A percentile compares a stretch with the other conserved stretches of the same genome.
Evolutionary conservation across 106 monocot species (phyloP).

Genomic region (Cymbidium sinense): DNA sequence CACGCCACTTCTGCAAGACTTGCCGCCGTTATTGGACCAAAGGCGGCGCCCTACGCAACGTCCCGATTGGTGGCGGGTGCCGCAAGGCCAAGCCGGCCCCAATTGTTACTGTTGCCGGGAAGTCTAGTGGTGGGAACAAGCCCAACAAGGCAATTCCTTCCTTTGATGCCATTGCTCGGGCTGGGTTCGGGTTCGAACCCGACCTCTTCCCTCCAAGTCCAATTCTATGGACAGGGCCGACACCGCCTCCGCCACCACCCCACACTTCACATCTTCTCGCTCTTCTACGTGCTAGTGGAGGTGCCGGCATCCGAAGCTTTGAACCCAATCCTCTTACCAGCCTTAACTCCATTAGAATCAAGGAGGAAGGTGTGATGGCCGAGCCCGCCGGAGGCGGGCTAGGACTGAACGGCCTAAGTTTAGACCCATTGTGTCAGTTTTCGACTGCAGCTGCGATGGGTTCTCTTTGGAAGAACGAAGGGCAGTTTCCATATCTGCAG

Average conservation of each 20-base stretch:
- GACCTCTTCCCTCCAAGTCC: neutral
- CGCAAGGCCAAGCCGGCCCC: conserved; percentile 27
- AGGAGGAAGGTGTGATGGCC: conserved; percentile 18
- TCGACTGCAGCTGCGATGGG: neutral
- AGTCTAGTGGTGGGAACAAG: conserved; percentile 3
- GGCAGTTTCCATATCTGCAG: neutral
- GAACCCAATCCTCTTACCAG: neutral
- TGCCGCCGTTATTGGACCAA: conserved; percentile 65
- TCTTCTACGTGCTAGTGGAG: conserved; percentile 16
- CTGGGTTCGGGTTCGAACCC: neutral
- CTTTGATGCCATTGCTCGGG: conserved; percentile 2
- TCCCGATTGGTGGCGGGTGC: conserved; percentile 52
- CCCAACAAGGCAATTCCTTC: neutral
- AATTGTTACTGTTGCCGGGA: neutral
- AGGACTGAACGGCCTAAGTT: no score
- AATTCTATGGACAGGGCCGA: conserved; percentile 1
- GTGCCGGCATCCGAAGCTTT: conserved; percentile 8
- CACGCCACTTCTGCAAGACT: conserved; percentile 55
- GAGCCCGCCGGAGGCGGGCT: neutral
- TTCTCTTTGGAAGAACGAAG: conserved; percentile 15
- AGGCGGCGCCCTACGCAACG: conserved; percentile 50
- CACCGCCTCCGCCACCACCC: neutral
- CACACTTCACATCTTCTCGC: conserved; percentile 25
- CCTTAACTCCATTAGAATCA: conserved; percentile 10
- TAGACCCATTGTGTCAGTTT: conserved; percentile 13